phyloP scores from a whole-genome alignment of 169 alveolate species.

The Eimeria acervulina region DNA sequence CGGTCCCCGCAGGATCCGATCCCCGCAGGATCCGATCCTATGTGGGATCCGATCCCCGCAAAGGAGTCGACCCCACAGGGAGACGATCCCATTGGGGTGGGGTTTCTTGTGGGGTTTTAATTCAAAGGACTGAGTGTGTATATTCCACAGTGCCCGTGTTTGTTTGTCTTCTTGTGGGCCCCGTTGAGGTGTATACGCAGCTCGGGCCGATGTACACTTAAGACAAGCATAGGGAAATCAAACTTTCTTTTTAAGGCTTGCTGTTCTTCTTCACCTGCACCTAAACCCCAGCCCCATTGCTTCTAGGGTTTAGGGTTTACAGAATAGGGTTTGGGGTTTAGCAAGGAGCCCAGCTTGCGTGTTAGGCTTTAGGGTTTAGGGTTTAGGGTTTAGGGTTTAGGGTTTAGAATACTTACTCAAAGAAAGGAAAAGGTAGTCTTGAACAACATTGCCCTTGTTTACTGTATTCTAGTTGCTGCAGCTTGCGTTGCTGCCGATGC shows the following conservation, averaged over 20 bases:
- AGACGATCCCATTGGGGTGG: constrained; percentile 12
- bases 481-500: background rate
- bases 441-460: too few species aligned
- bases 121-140: background rate
- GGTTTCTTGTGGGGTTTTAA: background rate
- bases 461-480: background rate
- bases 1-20: background rate
- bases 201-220: background rate
- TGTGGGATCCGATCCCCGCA: background rate
- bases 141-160: background rate
- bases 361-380: background rate
- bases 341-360: background rate
- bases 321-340: background rate
- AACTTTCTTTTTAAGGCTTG: background rate
- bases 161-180: constrained; percentile 1
- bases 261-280: background rate
- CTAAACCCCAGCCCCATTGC: background rate
- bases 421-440: too few species aligned
- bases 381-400: background rate
- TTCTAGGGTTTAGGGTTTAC: background rate
- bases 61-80: background rate
- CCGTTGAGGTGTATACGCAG: constrained; percentile 22
- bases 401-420: background rate
- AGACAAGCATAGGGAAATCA: background rate
- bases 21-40: background rate